Evolutionary conservation across 2,329 filamentous ascomycete genomes (phyloP).

Genomic region (Diaporthe longicolla): DNA sequence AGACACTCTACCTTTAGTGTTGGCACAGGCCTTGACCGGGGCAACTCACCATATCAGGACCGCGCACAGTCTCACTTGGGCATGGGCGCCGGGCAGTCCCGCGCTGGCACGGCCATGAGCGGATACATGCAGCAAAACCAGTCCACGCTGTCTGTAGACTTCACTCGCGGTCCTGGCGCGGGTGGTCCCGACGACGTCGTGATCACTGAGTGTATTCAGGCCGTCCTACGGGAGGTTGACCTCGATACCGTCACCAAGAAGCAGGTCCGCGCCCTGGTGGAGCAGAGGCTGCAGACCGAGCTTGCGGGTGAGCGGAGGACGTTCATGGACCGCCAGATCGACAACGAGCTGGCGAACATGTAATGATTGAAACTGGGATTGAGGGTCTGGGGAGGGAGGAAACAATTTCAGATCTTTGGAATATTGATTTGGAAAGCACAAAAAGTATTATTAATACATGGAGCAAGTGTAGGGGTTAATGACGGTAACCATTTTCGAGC

Average conservation of each 20-base stretch:
- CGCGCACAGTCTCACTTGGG: conserved; percentile 67
- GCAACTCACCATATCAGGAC: conserved; percentile 72
- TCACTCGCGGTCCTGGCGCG: conserved; percentile 66
- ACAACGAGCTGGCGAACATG: conserved; percentile 94
- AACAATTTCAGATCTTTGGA: neutral
- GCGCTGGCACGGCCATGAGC: conserved; percentile 60
- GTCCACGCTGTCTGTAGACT: conserved; percentile 71
- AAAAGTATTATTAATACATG: conserved; percentile 12
- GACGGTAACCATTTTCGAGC: conserved; percentile 21
- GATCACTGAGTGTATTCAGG: conserved; percentile 88
- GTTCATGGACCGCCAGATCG: conserved; percentile 94
- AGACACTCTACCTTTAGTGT: conserved; percentile 82
- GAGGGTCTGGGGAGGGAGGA: neutral
- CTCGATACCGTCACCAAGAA: conserved; percentile 99
- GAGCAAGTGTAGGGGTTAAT: conserved; percentile 34
- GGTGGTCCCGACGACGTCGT: conserved; percentile 80
- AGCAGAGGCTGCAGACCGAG: conserved; percentile 93
- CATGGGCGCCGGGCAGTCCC: conserved; percentile 53
- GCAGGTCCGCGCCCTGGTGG: conserved; percentile 90
- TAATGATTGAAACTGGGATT: conserved; percentile 52
- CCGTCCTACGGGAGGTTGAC: conserved; percentile 88
- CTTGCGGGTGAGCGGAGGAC: conserved; percentile 86
- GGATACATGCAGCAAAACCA: conserved; percentile 62
- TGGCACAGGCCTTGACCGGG: conserved; percentile 62
- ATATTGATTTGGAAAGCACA: neutral